Percentiles rank a stretch among this genome's conserved stretches.
phyloP scores from a whole-genome alignment of 2,329 filamentous ascomycete species.

The Akanthomyces muscarius region DNA sequence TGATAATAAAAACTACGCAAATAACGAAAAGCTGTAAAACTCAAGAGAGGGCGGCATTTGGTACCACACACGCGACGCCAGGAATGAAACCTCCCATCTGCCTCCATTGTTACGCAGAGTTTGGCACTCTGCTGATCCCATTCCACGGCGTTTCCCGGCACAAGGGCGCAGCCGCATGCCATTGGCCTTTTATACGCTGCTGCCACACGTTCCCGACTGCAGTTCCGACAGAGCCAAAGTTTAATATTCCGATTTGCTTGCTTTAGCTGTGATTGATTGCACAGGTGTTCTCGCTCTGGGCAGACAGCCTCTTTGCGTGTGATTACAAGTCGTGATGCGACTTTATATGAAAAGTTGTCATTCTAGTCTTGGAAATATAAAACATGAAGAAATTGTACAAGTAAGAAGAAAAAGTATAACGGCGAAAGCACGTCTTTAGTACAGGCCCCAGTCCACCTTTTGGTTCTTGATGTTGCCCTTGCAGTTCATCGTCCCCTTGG shows the following conservation, averaged over 20 bases:
- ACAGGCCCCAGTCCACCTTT: conserved; percentile 26
- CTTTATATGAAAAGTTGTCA: neutral
- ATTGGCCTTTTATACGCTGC: neutral
- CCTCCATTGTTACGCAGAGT: too few relatives aligned
- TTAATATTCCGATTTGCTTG: neutral
- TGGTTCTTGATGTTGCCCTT: conserved; percentile 23
- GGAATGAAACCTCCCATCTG: neutral
- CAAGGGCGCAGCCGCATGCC: neutral
- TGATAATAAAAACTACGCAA: too few relatives aligned
- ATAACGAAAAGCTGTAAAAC: too few relatives aligned
- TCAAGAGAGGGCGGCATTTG: too few relatives aligned
- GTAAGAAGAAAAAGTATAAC: neutral
- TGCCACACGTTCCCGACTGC: neutral
- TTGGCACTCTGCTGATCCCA: neutral
- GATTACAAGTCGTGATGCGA: neutral
- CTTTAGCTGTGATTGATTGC: neutral
- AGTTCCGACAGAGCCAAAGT: neutral
- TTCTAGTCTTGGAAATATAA: neutral
- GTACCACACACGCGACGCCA: neutral
- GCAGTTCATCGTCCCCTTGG: conserved; percentile 33
- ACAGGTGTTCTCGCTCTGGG: neutral
- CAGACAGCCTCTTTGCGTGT: neutral
- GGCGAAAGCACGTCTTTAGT: conserved; percentile 14
- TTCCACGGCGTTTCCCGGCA: neutral
- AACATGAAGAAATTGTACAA: neutral